These are phyloP conservation scores for Sugiyamaella qingdaonensis DNA, from an alignment of 805 yeast species.

Conservation along the genomic window DNA sequence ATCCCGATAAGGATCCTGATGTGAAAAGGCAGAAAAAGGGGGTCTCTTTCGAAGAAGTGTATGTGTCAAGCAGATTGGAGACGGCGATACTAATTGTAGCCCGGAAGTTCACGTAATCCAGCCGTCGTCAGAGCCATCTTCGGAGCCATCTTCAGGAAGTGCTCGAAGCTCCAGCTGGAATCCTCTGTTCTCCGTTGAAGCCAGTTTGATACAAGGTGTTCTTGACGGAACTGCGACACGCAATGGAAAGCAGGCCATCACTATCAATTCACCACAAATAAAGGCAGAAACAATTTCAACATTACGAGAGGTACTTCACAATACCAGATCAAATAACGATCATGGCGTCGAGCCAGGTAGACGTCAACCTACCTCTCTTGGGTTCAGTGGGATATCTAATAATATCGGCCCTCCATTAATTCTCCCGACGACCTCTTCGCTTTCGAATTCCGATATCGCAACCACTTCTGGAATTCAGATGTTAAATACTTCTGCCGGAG, in stretches of 20 bases:
- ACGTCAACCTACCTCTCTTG: neutral
- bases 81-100: neutral
- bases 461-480: too few species aligned
- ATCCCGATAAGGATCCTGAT: constrained; percentile 10
- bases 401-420: neutral
- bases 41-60: neutral
- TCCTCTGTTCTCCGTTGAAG: neutral
- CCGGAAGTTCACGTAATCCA: neutral
- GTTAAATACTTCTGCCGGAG: too few species aligned
- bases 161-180: neutral
- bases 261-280: neutral
- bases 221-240: neutral
- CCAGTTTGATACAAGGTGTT: neutral
- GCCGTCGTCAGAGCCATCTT: neutral
- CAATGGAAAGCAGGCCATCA: neutral
- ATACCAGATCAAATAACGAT: neutral
- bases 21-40: neutral
- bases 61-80: too few species aligned
- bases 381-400: neutral
- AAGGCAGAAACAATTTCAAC: neutral
- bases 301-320: neutral
- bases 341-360: neutral
- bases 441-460: too few species aligned
- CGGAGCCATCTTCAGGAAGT: neutral
- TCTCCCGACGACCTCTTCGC: too few species aligned